Evolutionary conservation across 2,329 filamentous ascomycete genomes (phyloP), one percentile per base, ranked within the genome.

Genomic region (Colletotrichum tabaci): DNA sequence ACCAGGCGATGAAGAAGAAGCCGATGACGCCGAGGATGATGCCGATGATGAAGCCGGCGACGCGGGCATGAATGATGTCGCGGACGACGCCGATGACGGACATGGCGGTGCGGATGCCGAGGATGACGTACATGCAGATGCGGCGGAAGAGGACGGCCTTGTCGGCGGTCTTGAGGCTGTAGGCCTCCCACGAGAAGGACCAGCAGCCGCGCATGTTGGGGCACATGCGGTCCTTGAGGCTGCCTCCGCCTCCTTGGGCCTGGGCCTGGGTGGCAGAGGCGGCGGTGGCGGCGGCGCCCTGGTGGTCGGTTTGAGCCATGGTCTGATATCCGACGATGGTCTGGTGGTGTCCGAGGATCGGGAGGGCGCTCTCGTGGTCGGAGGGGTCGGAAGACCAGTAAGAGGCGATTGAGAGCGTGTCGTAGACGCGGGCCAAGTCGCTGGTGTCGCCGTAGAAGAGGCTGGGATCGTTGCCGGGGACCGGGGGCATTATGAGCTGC

Each of bases 201-300:
- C 66, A 71, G 61, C 66, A 71, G 56, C 50, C 53, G 30, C 66
- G 70, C 55, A 70, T 70, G 53, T 71, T 66, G 57, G 61, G 66
- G n/a, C 61, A 61, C 40, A 56, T 52, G 30, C 60, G 60, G 49
- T 61, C 55, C 49, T 61, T 61, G 16, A 61, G 35, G 66, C n/a
- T 74, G 38, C 49, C 2, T 30, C 30, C 30, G 30, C 30, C 18
- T 57, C n/a, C 30, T 7, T 30, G 30, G 47, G 15, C 47, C 26
- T 9, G 7, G 35, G 60, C 16, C 12, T 38, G 30, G 26, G n/a
- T 16, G 10, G 6, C 46, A 16, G 15, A 16, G 26, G 46, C 58
- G 60, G 21, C 44, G 13, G 26, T 30, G 26, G 46, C 46, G 60
- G 16, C 44, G 13, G n/a, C 46, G 46, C n/a, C 46, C 46, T 61